Base-by-base conservation (phyloP, 176 grass and related monocot species). In the Aegilops sharonensis region DNA sequence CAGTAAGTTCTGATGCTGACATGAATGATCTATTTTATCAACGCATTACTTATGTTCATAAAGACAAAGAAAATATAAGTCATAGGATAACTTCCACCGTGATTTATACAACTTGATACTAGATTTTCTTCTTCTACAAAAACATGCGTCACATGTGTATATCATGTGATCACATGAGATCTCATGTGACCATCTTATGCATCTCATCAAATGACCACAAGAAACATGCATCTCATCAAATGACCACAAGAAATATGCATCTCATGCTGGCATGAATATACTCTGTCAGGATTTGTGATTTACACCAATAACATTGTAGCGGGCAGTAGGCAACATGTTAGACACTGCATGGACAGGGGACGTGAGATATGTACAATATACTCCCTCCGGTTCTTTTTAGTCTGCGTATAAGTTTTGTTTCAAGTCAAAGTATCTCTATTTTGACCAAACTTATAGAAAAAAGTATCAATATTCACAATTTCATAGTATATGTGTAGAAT, bases 1-100 rank as follows among this genome's bases (percentile, higher is more conserved):
- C 97, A 68, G 97, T 98, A 76, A 94, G 94, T 95, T 76, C 36
- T 75, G 62, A 74, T 37, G 24, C 81, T 73, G 11, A 64, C 17
- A 32, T 54, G 32, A 86, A 75, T 72, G 69, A 45, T 84, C n/a
- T 81, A 20, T 77, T 77, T 63, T n/a, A 32, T 89, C 15, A 60
- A 80, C 40, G 47, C 29, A 29, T 86, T 50, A 10, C n/a, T 62
- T 72, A 9, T 70, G 35, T 21, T 76, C 45, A 67, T 81, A 18
- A 77, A 43, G 36, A 37, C 80, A 61, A 56, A 45, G 9, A 47
- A 56, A 52, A 72, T 72, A 8, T 64, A 17, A 27, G 2, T 21
- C 23, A 11, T 81, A 39, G 29, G 27, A 54, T 78, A 59, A 78
- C 47, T 45, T 68, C 18, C 21, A 71, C 32, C n/a, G 37, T 83